These are phyloP conservation scores for Mollisia scopiformis DNA, from an alignment of 2,329 filamentous ascomycete species.

Conservation along the genomic window DNA sequence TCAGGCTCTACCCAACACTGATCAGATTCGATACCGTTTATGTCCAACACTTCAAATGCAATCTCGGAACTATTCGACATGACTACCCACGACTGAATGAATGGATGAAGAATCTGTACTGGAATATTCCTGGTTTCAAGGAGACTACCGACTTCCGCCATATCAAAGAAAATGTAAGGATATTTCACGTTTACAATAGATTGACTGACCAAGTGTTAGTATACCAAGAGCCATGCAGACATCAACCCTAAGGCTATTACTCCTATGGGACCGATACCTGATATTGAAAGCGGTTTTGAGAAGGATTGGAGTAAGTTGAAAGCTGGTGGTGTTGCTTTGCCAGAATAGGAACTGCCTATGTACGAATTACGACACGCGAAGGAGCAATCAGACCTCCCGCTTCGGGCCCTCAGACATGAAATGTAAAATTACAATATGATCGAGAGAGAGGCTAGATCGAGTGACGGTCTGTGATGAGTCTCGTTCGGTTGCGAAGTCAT, in stretches of 20 bases:
- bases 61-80: conserved; percentile 45
- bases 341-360: too few relatives aligned
- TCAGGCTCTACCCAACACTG: conserved; percentile 68
- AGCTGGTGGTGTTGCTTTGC: conserved; percentile 25
- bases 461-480: too few relatives aligned
- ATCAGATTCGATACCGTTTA: conserved; percentile 70
- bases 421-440: too few relatives aligned
- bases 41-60: conserved; percentile 66
- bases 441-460: too few relatives aligned
- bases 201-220: conserved; percentile 56
- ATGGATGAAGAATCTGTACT: conserved; percentile 69
- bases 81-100: conserved; percentile 64
- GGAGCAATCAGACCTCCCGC: too few relatives aligned
- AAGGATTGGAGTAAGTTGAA: conserved; percentile 53
- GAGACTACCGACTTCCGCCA: conserved; percentile 33
- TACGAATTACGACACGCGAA: too few relatives aligned
- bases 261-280: conserved; percentile 80
- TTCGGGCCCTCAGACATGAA: too few relatives aligned
- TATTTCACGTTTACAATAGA: not conserved
- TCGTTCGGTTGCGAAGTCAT: too few relatives aligned
- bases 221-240: conserved; percentile 80
- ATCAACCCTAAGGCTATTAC: conserved; percentile 76
- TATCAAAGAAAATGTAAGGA: conserved; percentile 53
- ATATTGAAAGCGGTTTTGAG: conserved; percentile 75
- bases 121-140: conserved; percentile 62